phyloP scores from a whole-genome alignment of 2,329 filamentous ascomycete genomes.

The Alternaria brassicae region DNA sequence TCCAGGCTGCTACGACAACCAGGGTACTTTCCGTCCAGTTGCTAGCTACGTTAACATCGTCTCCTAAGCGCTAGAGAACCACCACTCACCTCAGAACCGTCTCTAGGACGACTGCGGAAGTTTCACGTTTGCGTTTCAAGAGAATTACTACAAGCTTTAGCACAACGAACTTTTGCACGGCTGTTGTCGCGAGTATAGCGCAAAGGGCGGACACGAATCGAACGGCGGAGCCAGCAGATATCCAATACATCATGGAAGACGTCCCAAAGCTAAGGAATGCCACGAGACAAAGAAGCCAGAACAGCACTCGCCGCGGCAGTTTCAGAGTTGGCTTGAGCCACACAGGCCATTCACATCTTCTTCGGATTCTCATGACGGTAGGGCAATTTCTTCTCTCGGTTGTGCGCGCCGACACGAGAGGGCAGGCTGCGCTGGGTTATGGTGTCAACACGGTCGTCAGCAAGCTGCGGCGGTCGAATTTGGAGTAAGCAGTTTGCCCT shows the following conservation, averaged over 20 bases:
- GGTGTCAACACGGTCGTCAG: no score
- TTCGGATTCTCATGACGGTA: no score
- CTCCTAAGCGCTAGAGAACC: neutral
- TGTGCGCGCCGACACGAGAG: no score
- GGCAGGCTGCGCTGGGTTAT: no score
- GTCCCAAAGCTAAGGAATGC: neutral
- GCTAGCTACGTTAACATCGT: neutral
- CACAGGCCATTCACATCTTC: no score
- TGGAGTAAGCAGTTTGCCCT: no score
- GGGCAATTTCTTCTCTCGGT: no score
- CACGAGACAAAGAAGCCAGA: neutral
- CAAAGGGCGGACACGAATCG: neutral
- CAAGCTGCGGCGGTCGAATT: no score
- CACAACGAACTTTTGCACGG: neutral
- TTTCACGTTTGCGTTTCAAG: neutral
- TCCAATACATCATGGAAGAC: neutral
- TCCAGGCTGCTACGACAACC: neutral
- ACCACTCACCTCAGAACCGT: neutral
- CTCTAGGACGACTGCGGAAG: neutral
- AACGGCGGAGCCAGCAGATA: neutral
- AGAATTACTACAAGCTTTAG: slow-evolving; percentile 1
- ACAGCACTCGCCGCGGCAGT: neutral
- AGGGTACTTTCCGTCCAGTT: slow-evolving; percentile 3
- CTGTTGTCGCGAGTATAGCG: neutral
- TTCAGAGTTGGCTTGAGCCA: no score